These are phyloP conservation scores for Microstroma glucosiphilum DNA, from an alignment of 1,284 basidiomycete species.

Conservation along the genomic window DNA sequence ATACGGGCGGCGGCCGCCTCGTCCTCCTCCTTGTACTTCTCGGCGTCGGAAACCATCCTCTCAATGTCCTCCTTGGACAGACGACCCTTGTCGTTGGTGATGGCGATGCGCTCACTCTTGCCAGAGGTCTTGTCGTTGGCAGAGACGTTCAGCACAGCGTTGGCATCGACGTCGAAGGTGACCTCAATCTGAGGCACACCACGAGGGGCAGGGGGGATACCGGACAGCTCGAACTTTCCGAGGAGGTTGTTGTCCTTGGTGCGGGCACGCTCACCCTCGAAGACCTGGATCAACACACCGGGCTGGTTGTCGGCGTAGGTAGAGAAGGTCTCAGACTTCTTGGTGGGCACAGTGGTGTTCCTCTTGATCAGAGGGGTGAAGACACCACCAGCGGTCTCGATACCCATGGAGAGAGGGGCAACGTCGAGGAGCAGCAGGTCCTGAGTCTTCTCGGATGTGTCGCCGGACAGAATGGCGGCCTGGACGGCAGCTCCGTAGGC, in stretches of 20 bases:
- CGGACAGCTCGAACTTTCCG: conserved; percentile 96
- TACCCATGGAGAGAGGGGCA: conserved; percentile 84
- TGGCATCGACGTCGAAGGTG: conserved; percentile 97
- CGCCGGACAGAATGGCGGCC: conserved; percentile 94
- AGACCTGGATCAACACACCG: conserved; percentile 97
- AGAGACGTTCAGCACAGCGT: conserved; percentile 94
- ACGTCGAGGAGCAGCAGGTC: conserved; percentile 96
- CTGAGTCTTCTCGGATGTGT: conserved; percentile 96
- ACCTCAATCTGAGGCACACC: conserved; percentile 98
- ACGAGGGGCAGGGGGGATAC: conserved; percentile 94
- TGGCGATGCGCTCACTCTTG: conserved; percentile 86
- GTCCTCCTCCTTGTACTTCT: conserved; percentile 71
- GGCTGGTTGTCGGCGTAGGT: conserved; percentile 99
- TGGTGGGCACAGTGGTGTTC: conserved; percentile 97
- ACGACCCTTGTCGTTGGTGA: conserved; percentile 98
- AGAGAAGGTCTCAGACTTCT: conserved; percentile 98
- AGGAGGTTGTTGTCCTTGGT: conserved; percentile 99
- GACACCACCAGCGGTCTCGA: conserved; percentile 98
- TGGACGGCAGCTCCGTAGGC: conserved; percentile 99
- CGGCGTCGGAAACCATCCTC: conserved; percentile 69
- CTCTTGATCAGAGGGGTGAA: conserved; percentile 96
- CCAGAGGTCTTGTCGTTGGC: conserved; percentile 96
- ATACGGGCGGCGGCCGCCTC: conserved; percentile 63
- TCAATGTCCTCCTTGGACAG: conserved; percentile 98
- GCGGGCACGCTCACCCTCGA: conserved; percentile 96